A percentile compares a stretch with the other conserved stretches of the same genome.
Evolutionary conservation across 164 flowering plant species (phyloP).

Genomic region (Sextonia rubra): DNA sequence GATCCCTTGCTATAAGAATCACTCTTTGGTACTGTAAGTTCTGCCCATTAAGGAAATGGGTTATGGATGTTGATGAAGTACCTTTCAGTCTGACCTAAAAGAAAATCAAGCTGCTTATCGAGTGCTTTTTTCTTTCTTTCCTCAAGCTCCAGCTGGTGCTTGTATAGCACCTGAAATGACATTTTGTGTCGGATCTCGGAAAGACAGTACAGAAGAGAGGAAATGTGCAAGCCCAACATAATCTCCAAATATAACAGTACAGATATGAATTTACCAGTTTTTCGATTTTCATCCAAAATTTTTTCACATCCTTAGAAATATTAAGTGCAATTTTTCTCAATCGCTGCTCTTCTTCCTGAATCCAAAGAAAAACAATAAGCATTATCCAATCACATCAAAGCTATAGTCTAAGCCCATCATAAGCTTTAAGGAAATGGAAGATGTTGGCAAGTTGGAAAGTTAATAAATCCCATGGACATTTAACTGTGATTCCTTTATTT

Average conservation of each 20-base stretch:
- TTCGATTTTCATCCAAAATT: slow-evolving; percentile 96
- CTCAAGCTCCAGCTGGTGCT: slow-evolving; percentile 91
- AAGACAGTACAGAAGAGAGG: not conserved
- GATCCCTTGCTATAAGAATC: not conserved
- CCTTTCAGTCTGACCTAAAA: slow-evolving; percentile 99
- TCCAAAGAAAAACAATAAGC: slow-evolving; percentile 7
- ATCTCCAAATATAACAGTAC: slow-evolving; percentile 3
- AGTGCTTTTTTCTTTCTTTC: slow-evolving; percentile 87
- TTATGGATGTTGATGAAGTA: slow-evolving; percentile 14
- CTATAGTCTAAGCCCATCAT: not conserved
- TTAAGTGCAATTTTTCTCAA: slow-evolving; percentile 82
- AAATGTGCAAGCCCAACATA: slow-evolving; percentile 1
- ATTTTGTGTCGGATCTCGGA: slow-evolving; percentile 10
- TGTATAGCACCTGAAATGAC: slow-evolving; percentile 73
- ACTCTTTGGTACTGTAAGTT: not conserved
- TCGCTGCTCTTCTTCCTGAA: slow-evolving; percentile 91
- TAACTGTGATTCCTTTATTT: too few species aligned
- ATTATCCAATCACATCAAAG: slow-evolving; percentile 1
- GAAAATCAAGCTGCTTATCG: slow-evolving; percentile 96
- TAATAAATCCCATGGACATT: not conserved
- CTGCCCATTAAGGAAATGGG: not conserved
- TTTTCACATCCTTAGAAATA: slow-evolving; percentile 95
- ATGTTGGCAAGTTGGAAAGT: not conserved
- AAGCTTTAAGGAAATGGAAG: slow-evolving; percentile 1
- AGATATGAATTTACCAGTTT: slow-evolving; percentile 66